These are phyloP conservation scores for Chlorella vulgaris DNA, from an alignment of 139 green algal genomes.

Conservation along the genomic window DNA sequence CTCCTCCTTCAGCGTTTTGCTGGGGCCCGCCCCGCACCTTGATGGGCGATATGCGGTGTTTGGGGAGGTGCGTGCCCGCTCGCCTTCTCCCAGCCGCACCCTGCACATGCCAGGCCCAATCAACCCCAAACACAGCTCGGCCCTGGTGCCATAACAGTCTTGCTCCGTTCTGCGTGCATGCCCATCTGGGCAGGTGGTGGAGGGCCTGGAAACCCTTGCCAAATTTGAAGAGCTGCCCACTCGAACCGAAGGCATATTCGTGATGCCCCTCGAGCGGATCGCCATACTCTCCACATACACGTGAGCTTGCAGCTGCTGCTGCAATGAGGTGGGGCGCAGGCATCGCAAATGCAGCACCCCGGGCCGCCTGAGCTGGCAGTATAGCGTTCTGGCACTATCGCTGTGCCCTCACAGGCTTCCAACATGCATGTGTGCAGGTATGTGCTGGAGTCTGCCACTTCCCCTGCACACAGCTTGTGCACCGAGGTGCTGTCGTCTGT, in stretches of 20 bases:
- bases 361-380: background rate
- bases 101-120: background rate
- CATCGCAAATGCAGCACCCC: background rate
- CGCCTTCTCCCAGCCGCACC: background rate
- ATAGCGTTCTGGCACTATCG: too few species aligned
- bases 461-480: background rate
- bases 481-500: background rate
- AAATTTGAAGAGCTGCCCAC: background rate
- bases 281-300: background rate
- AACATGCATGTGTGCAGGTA: background rate
- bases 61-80: background rate
- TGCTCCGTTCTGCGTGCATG: too few species aligned
- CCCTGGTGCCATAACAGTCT: too few species aligned
- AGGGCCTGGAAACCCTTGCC: background rate
- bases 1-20: background rate
- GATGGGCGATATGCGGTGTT: background rate
- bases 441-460: background rate
- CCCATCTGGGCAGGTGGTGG: background rate
- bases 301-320: too few species aligned
- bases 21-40: background rate
- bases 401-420: background rate
- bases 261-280: background rate
- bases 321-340: too few species aligned
- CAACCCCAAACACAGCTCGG: too few species aligned
- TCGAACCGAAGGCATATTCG: background rate